phyloP scores from a whole-genome alignment of 352 stramenopile genomes.

The Pythium chondricola region DNA sequence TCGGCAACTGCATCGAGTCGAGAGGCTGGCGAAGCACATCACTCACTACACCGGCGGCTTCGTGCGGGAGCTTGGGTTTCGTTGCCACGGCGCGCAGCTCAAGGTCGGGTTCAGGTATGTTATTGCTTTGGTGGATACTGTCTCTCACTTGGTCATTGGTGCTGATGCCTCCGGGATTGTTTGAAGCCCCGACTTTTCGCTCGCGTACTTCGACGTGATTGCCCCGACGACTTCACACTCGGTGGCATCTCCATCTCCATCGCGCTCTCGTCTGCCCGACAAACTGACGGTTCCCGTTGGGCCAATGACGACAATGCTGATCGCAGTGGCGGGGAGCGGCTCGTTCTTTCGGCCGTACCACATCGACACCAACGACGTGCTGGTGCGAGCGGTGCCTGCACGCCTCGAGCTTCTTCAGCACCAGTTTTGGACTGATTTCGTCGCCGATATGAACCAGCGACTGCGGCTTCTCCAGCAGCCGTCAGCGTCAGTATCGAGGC shows the following conservation, averaged over 20 bases:
- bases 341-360: constrained; percentile 80
- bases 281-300: background rate
- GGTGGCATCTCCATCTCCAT: constrained; percentile 3
- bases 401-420: constrained; percentile 65
- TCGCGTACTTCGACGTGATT: constrained; percentile 77
- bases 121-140: background rate
- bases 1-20: constrained; percentile 56
- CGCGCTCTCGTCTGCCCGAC: constrained; percentile 6
- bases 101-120: constrained; percentile 73
- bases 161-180: background rate
- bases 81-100: constrained; percentile 62
- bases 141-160: too few relatives aligned
- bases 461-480: constrained; percentile 61
- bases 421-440: constrained; percentile 81
- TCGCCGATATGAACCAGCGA: constrained; percentile 61
- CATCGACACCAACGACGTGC: constrained; percentile 79
- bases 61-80: constrained; percentile 78
- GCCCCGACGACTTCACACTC: constrained; percentile 27
- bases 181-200: constrained; percentile 61
- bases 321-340: constrained; percentile 62
- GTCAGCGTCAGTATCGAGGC: constrained; percentile 26
- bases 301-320: constrained; percentile 11
- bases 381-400: constrained; percentile 65
- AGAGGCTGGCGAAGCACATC: constrained; percentile 62
- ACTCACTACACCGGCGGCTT: constrained; percentile 62